Evolutionary conservation across 148 eudicot species (phyloP).

Genomic region (Hydrangea macrophylla): DNA sequence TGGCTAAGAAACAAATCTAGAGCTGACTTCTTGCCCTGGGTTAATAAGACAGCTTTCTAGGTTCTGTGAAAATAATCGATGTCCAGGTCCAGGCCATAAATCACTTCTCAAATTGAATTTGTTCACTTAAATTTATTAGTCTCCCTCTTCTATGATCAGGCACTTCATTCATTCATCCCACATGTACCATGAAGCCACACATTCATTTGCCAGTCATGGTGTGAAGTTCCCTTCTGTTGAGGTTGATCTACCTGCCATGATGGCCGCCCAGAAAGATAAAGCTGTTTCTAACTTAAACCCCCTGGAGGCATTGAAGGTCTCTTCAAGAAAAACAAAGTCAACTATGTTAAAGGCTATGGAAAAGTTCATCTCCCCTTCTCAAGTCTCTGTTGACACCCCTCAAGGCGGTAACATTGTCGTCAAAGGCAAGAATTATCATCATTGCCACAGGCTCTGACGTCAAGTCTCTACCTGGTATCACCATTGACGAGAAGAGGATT

Average conservation of each 20-base stretch:
- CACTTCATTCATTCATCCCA: slow-evolving; percentile 82
- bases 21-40: too few species aligned
- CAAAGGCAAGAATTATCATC: slow-evolving; percentile 79
- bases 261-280: slow-evolving; percentile 72
- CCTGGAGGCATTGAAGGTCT: slow-evolving; percentile 79
- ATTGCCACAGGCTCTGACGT: slow-evolving; percentile 96
- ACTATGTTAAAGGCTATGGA: slow-evolving; percentile 84
- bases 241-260: slow-evolving; percentile 73
- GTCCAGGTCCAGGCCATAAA: too few species aligned
- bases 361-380: slow-evolving; percentile 74
- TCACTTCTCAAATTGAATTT: too few species aligned
- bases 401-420: slow-evolving; percentile 74
- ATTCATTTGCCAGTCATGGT: slow-evolving; percentile 66
- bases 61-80: too few species aligned
- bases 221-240: slow-evolving; percentile 49
- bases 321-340: slow-evolving; percentile 94
- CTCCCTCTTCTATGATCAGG: slow-evolving; percentile 30
- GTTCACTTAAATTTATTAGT: neutral
- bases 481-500: slow-evolving; percentile 85
- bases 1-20: too few species aligned
- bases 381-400: slow-evolving; percentile 72
- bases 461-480: slow-evolving; percentile 74
- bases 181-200: slow-evolving; percentile 82
- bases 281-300: slow-evolving; percentile 54
- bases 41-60: too few species aligned